phyloP scores from a whole-genome alignment of 768 basidiomycete species.

The Chiua virens region DNA sequence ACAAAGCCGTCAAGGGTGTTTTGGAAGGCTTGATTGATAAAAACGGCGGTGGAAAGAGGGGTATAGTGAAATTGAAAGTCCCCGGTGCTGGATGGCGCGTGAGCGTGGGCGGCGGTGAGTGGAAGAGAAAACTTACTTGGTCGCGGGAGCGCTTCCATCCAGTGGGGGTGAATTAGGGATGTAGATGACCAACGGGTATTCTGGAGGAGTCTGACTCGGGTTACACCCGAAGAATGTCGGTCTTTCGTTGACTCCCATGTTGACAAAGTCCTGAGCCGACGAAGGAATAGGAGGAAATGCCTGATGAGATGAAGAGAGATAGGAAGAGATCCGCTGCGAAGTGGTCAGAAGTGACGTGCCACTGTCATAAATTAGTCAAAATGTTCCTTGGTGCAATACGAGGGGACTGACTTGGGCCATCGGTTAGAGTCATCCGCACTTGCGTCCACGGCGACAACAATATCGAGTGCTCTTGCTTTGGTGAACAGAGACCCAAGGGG shows the following conservation, averaged over 20 bases:
- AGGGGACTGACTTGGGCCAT: conserved; percentile 63
- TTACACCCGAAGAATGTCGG: conserved; percentile 84
- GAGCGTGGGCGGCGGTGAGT: conserved; percentile 1
- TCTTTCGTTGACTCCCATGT: conserved; percentile 60
- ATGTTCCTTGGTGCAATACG: background rate
- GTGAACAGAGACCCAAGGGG: conserved; percentile 74
- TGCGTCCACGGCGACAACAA: conserved; percentile 74
- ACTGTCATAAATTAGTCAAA: conserved; percentile 30
- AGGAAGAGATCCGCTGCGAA: conserved; percentile 41
- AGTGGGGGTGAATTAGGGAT: conserved; percentile 77
- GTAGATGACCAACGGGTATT: conserved; percentile 70
- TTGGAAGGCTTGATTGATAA: conserved; percentile 60
- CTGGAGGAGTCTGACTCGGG: conserved; percentile 45
- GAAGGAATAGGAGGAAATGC: conserved; percentile 64
- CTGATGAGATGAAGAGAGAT: conserved; percentile 53
- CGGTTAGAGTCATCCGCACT: conserved; percentile 54
- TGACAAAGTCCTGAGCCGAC: conserved; percentile 49
- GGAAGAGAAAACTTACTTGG: conserved; percentile 46
- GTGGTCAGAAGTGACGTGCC: conserved; percentile 54
- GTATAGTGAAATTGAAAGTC: conserved; percentile 66
- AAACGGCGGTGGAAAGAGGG: conserved; percentile 48
- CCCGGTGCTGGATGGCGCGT: conserved; percentile 39
- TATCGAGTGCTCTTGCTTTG: conserved; percentile 65
- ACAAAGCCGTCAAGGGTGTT: conserved; percentile 61
- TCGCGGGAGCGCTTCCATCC: conserved; percentile 56